Base-by-base conservation (phyloP, 2,329 filamentous ascomycete genomes). In the Myrmaecium sp. region DNA sequence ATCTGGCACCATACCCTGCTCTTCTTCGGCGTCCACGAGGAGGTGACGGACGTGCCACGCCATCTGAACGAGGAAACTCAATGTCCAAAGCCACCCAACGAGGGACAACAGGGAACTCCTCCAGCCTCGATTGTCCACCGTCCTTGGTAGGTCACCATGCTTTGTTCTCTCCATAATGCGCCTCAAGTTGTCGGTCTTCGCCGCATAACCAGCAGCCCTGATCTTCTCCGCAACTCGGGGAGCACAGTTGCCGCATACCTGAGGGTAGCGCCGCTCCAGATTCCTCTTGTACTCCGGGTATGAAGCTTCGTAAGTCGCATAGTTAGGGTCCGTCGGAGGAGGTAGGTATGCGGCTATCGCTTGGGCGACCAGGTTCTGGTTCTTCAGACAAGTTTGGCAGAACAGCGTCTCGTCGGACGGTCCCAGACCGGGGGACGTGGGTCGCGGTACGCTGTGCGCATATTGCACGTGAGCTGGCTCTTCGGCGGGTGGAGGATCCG, bases 181-280 rank as follows among this genome's bases (percentile, higher is more conserved):
- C 26, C 75, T 64, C 17, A 91, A 51, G 35, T 82, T 68, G 38
- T 91, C 81, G n/a, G 79, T 76, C 51, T 81, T 80, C 15, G 83
- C 83, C 17, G 73, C 76, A 45, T 92, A 92, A 6, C 69, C 74
- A 0, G 80, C 72, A 37, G 70, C 61, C 13, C 68, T 63, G 27
- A 94, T 71, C 33, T 72, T 66, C 18, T 65, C 57, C 34, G 75
- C 68, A 13, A 86, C 84, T 33, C 61, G 69, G 5, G 74, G 76
- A 35, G 79, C 76, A 51, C 89, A 98, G 23, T 69, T 60, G 34
- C 66, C 66, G 55, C 89, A 98, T 31, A 93, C 75, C 44, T 89
- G 82, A 1, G 89, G 89, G 44, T 94, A 95, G 26, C 77, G 68
- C 40, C 70, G 62, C 54, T 94, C 84, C 11, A 94, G 61, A 27